Evolutionary conservation across 116 monocot species (phyloP), one percentile per base, ranked within the genome.

Genomic region (Phalaenopsis hybrid): DNA sequence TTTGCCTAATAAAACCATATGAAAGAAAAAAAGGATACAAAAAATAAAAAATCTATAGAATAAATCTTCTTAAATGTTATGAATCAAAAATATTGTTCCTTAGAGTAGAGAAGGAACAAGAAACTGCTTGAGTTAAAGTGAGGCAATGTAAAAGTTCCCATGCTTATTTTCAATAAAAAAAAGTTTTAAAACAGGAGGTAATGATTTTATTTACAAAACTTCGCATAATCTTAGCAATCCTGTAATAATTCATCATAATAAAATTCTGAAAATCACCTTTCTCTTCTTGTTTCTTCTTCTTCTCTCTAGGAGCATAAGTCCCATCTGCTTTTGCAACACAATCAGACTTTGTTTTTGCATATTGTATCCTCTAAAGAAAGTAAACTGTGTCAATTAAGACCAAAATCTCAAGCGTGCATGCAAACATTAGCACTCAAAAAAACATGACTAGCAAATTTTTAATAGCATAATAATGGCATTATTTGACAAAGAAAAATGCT

Each of bases 261-360:
- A 61, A 17, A 78, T 21, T 8, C 12, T 3, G 41, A 79, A 58
- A 55, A 77, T 78, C 25, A 92, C 97, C 94, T 91, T 94, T 97
- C 67, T 97, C 97, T 85, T 96, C 92, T 89, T 94, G 91, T 58
- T 83, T 92, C 87, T 94, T 97, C 87, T 89, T 94, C 88, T 97
- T 97, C 63, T 94, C 97, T 83, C 84, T 92, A 25, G 91, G 89
- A 81, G 83, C 90, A 85, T 81, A 91, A 8, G 91, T 88, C n/a
- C 97, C 97, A 83, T 97, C 97, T 20, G 83, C 94, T 80, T 91
- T 94, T 68, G 94, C 92, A 84, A 97, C 78, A 88, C 94, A 97
- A 84, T 97, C 97, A 50, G 97, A 97, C 81, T 94, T 97, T 61
- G 89, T 89, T 85, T 94, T 97, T 20, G 94, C 97, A 85, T 91